A percentile compares a stretch with the other conserved stretches of the same genome.
phyloP scores from a whole-genome alignment of 164 flowering plant species.

The Annona cherimola region DNA sequence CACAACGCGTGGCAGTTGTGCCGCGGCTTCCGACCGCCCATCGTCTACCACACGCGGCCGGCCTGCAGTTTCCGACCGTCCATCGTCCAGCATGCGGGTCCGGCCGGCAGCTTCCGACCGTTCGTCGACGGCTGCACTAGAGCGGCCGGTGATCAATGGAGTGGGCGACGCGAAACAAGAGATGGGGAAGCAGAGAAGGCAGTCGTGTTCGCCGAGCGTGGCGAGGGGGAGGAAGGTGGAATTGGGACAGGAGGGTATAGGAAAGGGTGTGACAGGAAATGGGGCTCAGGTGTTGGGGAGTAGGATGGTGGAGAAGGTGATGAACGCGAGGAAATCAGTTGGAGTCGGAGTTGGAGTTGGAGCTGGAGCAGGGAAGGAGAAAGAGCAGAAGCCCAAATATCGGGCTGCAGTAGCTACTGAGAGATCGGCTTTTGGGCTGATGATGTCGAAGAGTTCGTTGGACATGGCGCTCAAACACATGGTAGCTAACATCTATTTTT shows the following conservation, averaged over 20 bases:
- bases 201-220: constrained; percentile 40
- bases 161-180: not conserved
- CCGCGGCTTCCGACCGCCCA: not conserved
- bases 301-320: constrained; percentile 56
- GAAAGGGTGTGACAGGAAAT: constrained; percentile 12
- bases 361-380: constrained; percentile 9
- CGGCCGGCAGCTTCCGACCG: not conserved
- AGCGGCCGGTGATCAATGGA: not conserved
- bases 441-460: constrained; percentile 25
- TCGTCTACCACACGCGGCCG: constrained; percentile 6
- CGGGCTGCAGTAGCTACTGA: constrained; percentile 14
- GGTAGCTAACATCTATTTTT: constrained; percentile 13
- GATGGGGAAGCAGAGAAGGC: constrained; percentile 21
- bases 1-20: not conserved
- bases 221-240: constrained; percentile 35
- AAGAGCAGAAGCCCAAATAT: constrained; percentile 18
- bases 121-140: not conserved
- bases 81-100: not conserved
- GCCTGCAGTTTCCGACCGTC: not conserved
- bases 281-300: constrained; percentile 42
- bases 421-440: constrained; percentile 26
- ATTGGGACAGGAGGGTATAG: not conserved
- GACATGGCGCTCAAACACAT: constrained; percentile 33
- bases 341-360: constrained; percentile 2
- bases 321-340: constrained; percentile 52